Evolutionary conservation across 306 rosid species (phyloP).

Genomic region (Fagus crenata): DNA sequence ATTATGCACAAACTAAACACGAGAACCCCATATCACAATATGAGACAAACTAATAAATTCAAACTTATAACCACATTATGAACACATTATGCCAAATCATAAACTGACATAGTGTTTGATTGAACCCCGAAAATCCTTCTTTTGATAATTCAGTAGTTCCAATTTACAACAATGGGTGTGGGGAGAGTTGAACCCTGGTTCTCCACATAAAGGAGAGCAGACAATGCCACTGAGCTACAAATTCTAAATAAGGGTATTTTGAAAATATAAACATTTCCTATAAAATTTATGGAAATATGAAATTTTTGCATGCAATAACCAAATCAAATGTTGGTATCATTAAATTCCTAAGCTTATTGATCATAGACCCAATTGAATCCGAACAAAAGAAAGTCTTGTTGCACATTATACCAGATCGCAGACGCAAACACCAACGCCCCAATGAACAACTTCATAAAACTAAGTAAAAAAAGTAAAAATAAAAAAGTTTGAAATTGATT

Average conservation of each 20-base stretch:
- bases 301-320: too few relatives aligned
- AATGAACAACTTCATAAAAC: not conserved
- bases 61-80: not conserved
- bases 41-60: not conserved
- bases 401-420: not conserved
- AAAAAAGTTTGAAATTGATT: not conserved
- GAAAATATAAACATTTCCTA: too few relatives aligned
- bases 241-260: too few relatives aligned
- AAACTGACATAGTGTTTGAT: not conserved
- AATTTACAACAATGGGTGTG: too few relatives aligned
- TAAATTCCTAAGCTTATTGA: not conserved
- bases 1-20: not conserved
- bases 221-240: too few relatives aligned
- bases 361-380: not conserved
- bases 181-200: too few relatives aligned
- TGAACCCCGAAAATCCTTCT: too few relatives aligned
- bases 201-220: too few relatives aligned
- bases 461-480: not conserved
- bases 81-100: not conserved
- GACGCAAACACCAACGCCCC: not conserved
- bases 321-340: too few relatives aligned
- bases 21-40: not conserved
- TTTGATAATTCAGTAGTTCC: too few relatives aligned
- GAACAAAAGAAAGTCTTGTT: not conserved
- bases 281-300: too few relatives aligned